Evolutionary conservation across 139 green algal genomes (phyloP).

Genomic region (Zygnema cylindricum): DNA sequence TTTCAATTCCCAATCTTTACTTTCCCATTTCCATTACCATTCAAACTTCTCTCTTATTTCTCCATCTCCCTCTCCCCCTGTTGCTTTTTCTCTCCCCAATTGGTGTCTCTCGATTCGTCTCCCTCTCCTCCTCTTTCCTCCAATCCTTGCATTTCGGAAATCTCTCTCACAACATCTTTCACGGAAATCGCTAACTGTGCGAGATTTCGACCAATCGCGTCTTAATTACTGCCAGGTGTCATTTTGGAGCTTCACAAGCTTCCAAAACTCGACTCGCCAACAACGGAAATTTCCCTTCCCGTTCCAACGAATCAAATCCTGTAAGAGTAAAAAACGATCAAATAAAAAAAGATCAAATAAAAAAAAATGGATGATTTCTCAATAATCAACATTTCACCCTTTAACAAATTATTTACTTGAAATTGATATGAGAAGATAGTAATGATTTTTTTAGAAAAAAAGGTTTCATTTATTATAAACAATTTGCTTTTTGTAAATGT

Average conservation of each 20-base stretch:
- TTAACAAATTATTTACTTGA: too few species aligned
- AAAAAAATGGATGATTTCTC: too few species aligned
- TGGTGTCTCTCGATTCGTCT: background rate
- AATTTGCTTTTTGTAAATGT: too few species aligned
- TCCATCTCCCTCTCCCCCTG: background rate
- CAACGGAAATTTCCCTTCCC: background rate
- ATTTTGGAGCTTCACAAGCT: conserved; percentile 32
- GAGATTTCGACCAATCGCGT: conserved; percentile 9
- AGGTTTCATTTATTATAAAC: too few species aligned
- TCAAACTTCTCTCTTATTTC: background rate
- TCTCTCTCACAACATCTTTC: conserved; percentile 24
- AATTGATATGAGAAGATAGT: too few species aligned
- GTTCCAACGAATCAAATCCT: too few species aligned
- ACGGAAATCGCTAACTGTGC: conserved; percentile 24
- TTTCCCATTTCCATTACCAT: background rate
- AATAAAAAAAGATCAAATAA: too few species aligned
- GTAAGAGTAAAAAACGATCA: too few species aligned
- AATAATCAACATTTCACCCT: too few species aligned
- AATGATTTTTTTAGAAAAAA: too few species aligned
- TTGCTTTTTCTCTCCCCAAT: background rate
- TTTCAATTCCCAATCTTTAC: too few species aligned
- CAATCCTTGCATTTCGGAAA: conserved; percentile 18
- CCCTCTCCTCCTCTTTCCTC: background rate
- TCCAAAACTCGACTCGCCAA: conserved; percentile 30
- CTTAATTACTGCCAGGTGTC: conserved; percentile 2